These are phyloP conservation scores for Geranium brycei DNA, from an alignment of 345 rosid species.

Conservation along the genomic window DNA sequence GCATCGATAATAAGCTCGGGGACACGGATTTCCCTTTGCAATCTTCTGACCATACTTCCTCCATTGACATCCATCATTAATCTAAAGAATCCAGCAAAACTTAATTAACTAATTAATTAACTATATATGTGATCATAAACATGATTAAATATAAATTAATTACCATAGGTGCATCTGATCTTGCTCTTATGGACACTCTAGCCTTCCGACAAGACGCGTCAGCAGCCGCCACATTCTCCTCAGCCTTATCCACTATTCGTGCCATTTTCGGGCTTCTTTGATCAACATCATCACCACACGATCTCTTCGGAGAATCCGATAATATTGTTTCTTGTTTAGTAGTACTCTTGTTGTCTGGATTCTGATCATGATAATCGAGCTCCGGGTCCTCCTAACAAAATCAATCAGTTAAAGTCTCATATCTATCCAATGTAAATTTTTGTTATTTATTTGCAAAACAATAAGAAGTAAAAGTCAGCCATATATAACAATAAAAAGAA, in stretches of 20 bases:
- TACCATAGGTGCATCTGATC: conserved; percentile 45
- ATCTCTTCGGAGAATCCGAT: not conserved
- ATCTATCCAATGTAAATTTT: too few relatives aligned
- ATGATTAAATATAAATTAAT: not conserved
- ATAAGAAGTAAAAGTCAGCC: too few relatives aligned
- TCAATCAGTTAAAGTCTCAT: too few relatives aligned
- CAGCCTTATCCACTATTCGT: not conserved
- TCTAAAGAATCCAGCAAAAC: conserved; percentile 15
- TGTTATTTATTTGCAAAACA: too few relatives aligned
- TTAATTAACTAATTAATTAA: not conserved
- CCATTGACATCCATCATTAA: conserved; percentile 78
- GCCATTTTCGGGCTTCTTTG: conserved; percentile 2
- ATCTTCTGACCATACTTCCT: conserved; percentile 74
- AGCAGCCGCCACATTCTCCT: not conserved
- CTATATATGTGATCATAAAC: too few relatives aligned
- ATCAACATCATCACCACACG: not conserved
- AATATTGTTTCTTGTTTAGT: not conserved
- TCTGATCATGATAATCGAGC: too few relatives aligned
- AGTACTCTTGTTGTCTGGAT: not conserved
- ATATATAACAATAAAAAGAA: too few relatives aligned
- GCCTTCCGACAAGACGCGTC: conserved; percentile 20
- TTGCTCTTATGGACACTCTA: conserved; percentile 50
- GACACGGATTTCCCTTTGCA: conserved; percentile 82
- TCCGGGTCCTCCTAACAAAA: too few relatives aligned
- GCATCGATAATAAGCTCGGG: conserved; percentile 78